Percentiles rank a stretch among this genome's conserved stretches.
phyloP scores from a whole-genome alignment of 768 basidiomycete genomes.

The Mycena epipterygia region DNA sequence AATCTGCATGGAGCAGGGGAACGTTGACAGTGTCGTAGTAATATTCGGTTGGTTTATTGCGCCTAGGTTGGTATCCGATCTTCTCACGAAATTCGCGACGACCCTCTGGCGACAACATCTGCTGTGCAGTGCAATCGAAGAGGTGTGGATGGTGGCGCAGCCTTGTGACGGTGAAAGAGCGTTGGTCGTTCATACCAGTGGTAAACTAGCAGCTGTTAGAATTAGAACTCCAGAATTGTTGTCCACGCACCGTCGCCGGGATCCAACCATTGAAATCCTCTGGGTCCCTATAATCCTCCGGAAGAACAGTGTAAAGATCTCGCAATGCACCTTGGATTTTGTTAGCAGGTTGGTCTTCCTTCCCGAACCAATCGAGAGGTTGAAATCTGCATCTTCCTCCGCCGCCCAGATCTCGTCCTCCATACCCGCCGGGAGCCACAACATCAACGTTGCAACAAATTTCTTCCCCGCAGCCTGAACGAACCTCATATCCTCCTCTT shows the following conservation, averaged over 20 bases:
- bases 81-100: background rate
- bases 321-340: constrained; percentile 6
- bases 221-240: background rate
- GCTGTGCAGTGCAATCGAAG: background rate
- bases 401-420: constrained; percentile 2
- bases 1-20: constrained; percentile 10
- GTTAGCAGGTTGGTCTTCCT: constrained; percentile 6
- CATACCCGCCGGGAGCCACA: constrained; percentile 5
- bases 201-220: background rate
- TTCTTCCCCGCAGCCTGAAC: constrained; percentile 7
- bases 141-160: background rate
- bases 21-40: constrained; percentile 21
- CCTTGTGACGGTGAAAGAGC: background rate
- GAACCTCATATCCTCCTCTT: background rate
- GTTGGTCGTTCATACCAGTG: background rate
- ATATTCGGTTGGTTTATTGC: background rate
- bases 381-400: background rate
- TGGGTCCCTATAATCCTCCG: background rate
- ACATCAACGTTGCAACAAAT: background rate
- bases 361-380: constrained; percentile 1
- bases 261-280: constrained; percentile 15
- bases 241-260: constrained; percentile 5
- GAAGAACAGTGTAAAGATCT: background rate
- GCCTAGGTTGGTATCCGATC: background rate
- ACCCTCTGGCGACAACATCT: background rate